Evolutionary conservation across 257 asterid species (phyloP), one percentile per base, ranked within the genome.

Genomic region (Gentiana straminea): DNA sequence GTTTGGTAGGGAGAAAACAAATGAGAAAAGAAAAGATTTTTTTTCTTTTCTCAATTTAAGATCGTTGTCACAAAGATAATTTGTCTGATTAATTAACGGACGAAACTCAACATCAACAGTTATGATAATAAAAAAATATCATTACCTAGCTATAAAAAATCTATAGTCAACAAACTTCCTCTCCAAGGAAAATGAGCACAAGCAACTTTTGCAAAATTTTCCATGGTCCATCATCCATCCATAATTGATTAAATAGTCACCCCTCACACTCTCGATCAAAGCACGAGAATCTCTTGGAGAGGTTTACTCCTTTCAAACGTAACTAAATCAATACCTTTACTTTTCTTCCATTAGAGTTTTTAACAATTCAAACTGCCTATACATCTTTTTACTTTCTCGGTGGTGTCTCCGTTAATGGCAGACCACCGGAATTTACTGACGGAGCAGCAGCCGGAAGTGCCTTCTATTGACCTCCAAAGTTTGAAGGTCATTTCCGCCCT

Each of bases 401-500:
- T 9, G n/a, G 37, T 64, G 52, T 65, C 68, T 76, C 64, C 79
- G 80, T 83, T 86, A 76, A 64, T 73, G 83, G 66, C 77, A 70
- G 61, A 4, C 46, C 46, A 41, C 46, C 46, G 58, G 47, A 33
- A 15, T 13, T 36, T 45, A 34, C 63, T 58, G 35, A 43, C 64
- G 35, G 4, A 47, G 46, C 46, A 49, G 13, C 35, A 63, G 35
- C 0, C 41, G 35, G 67, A 39, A 4, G 54, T 56, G 44, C 61
- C 38, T 10, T 56, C 68, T 35, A 70, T 90, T 9, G 76, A 77
- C 13, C 62, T 81, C 74, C 66, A 62, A 46, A 73, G 68, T 2
- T 70, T 91, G 58, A 81, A 79, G 71, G 80, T 83, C 54, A 67
- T 88, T 1, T 69, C 86, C 8, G 77, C 89, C 8, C 97, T 92